Evolutionary conservation across 352 stramenopile genomes (phyloP), one percentile per base, ranked within the genome.

Genomic region (Albugo laibachii): DNA sequence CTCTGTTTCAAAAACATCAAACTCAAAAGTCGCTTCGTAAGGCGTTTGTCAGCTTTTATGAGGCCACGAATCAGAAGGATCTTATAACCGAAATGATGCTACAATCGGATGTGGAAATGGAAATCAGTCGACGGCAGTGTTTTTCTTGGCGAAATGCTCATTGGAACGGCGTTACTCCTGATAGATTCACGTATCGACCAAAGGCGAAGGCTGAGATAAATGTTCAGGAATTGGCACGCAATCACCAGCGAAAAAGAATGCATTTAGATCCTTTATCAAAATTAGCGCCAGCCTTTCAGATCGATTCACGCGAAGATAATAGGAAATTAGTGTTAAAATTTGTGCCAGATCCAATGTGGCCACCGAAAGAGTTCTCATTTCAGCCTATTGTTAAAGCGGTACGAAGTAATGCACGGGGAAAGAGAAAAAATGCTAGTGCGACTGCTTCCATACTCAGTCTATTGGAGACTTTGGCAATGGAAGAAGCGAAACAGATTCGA

Each of bases 81-180:
- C 13, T 11, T 1, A 43, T 77, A 19, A 64, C 50, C 36, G 74
- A 87, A 56, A 74, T 78, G 65, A 82, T 68, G 52, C 62, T 87
- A 48, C 71, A 72, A 45, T 67, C 81, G 31, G 75, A 87, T 62
- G 80, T 65, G 42, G 69, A 84, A 53, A 55, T 87, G 27, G 75
- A 87, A 58, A 54, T 85, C 37, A 51, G 82, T 49, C 68, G 75
- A 2, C 69, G 63, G 31, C 61, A 66, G 43, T 87, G 75, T 66
- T 87, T 87, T 53, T 67, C 68, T 12, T 61, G 74, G 39, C 75
- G 75, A 52, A 87, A 87, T 31, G 66, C 70, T 36, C 65, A 65
- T 48, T 84, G 72, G 71, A 45, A 53, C 16, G 59, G 60, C 55
- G 36, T 53, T n/a, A 74, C 61, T 36, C 72, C 75, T 31, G 72